Base-by-base conservation (phyloP, 306 rosid genomes). In the Trifolium fragiferum region DNA sequence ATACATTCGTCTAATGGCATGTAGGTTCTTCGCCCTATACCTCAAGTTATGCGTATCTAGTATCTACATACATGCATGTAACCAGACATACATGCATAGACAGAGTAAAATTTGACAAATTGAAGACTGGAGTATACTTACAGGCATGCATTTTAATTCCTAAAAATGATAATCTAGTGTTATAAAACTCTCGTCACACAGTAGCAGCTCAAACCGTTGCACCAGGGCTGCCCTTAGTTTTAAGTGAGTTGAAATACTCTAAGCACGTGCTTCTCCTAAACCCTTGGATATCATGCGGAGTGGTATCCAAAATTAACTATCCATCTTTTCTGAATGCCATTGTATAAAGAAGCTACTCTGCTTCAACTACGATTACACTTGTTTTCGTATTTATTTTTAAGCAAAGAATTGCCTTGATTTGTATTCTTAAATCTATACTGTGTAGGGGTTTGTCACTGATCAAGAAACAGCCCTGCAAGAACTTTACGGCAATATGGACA, bases 391-490 rank as follows among this genome's bases (percentile, higher is more conserved):
- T 62, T 49, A 46, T 21, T 76, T 21, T 61, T 54, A 44, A 76
- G 74, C 25, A 66, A 65, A 70, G 9, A 47, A 20, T 66, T 51
- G 27, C 47, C 66, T 78, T 69, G 65, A 67, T 80, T 79, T 76
- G 3, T 67, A 74, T 41, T 25, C 43, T 76, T 71, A 74, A 66
- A 64, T 83, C 20, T 72, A 62, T 72, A 53, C 59, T 49, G 65
- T 76, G 77, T 86, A 94, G 97, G 97, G 88, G 4, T 91, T 90
- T 87, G 44, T 53, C 80, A 94, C 98, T 68, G 98, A 94, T 85
- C 96, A 94, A 57, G 93, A 90, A 7, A 76, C 70, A 66, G 95
- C 96, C 68, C 35, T 94, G 81, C 86, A 82, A 61, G 98, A 94
- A 59, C 93, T 94, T 68, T 88, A 81, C 49, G 96, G 92, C 57